Base-by-base conservation (phyloP, 1,284 basidiomycete species). In the Heterobasidion parviporum region DNA sequence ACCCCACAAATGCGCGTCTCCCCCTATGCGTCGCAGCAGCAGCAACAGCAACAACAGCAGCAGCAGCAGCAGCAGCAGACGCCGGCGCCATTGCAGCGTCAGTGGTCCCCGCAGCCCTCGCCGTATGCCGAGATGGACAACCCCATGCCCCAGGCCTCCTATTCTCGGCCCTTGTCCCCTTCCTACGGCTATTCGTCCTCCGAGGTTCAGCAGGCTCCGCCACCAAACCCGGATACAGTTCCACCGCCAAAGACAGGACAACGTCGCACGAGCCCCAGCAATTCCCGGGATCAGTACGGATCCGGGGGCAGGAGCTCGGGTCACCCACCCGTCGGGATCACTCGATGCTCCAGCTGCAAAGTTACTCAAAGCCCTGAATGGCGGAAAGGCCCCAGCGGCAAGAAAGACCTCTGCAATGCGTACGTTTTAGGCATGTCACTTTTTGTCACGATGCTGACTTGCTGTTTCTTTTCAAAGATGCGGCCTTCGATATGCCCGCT, bases 351-450 rank as follows among this genome's bases (percentile, higher is more conserved):
- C 14, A 90, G 87, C 64, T 96, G 93, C 71, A 89, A 87, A 67
- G 88, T 79, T 20, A 88, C 84, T 12, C 84, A 86, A 54, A 93
- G 89, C 63, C 94, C 94, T 0, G 95, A 98, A 70, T 98, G 94
- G 94, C 78, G 94, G 64, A 94, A 96, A 70, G 92, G 89, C 15
- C 88, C 89, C 55, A 90, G 81, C 63, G 93, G 93, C 15, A 88
- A 90, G 70, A 95, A 95, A 73, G 90, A 94, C 68, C 75, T 96
- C 50, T 96, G 93, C 70, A 96, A 96, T 72, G 93, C 93, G 89
- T 94, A 72, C 77, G 89, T 59, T 35, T 26, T 5, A n/a, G 26
- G 26, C 5, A 5, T 47, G 60, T 60, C 62, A 50, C 60, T 58
- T 57, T 62, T 60, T 61, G 59, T 57, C 56, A 67, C 26, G 53